phyloP scores from a whole-genome alignment of 2,329 filamentous ascomycete species.

The Exophiala mesophila region DNA sequence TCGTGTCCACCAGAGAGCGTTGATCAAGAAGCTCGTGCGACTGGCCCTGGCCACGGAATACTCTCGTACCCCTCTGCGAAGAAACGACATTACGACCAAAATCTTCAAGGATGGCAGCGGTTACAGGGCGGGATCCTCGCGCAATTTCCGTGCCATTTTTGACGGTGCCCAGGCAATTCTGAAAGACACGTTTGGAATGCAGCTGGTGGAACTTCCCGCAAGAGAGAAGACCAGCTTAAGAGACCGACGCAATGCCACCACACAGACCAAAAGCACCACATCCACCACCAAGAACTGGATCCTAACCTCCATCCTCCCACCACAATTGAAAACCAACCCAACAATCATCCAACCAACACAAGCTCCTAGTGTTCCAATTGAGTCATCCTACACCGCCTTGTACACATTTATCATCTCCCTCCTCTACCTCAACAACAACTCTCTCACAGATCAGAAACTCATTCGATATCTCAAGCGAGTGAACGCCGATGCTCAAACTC shows the following conservation, averaged over 20 bases:
- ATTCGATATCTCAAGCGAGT: slow-evolving; percentile 68
- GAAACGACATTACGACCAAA: slow-evolving; percentile 55
- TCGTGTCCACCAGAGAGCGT: slow-evolving; percentile 33
- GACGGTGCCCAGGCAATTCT: slow-evolving; percentile 69
- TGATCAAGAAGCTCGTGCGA: slow-evolving; percentile 59
- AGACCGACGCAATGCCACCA: slow-evolving; percentile 22
- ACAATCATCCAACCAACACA: slow-evolving; percentile 64
- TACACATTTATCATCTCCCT: slow-evolving; percentile 75
- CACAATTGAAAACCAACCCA: slow-evolving; percentile 56
- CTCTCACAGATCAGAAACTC: slow-evolving; percentile 73
- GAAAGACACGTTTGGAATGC: slow-evolving; percentile 77
- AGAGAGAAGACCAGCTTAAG: slow-evolving; percentile 74
- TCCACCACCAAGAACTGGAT: slow-evolving; percentile 68
- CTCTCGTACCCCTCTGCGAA: slow-evolving; percentile 52
- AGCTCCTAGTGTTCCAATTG: slow-evolving; percentile 60
- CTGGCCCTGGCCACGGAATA: slow-evolving; percentile 59
- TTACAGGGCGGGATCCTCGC: slow-evolving; percentile 32
- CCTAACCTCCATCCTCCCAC: slow-evolving; percentile 67
- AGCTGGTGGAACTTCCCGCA: slow-evolving; percentile 75
- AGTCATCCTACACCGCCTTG: slow-evolving; percentile 75
- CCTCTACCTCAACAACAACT: slow-evolving; percentile 66
- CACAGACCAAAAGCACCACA: slow-evolving; percentile 44
- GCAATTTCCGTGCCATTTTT: slow-evolving; percentile 74
- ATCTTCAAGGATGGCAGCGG: slow-evolving; percentile 58
- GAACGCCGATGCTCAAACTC: slow-evolving; percentile 70